Evolutionary conservation across 306 rosid species (phyloP), one percentile per base, ranked within the genome.

Genomic region (Castanospermum australe): DNA sequence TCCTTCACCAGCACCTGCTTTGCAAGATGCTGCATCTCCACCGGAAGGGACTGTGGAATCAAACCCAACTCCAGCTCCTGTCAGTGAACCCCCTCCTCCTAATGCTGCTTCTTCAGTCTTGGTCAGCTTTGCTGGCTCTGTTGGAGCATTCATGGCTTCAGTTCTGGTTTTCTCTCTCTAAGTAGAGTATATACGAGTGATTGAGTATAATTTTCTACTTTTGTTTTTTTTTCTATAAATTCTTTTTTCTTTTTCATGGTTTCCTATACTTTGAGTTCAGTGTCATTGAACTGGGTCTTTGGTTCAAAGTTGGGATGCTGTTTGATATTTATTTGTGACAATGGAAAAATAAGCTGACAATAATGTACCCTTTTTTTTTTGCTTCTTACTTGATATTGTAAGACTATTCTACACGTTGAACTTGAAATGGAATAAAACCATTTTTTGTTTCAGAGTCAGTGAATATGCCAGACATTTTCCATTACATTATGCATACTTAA

Each of bases 111-210:
- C 90, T 51, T 85, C 92, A 33, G 11, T 66, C 79, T 77, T 82
- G 66, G 38, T 88, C n/a, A 76, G 82, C 79, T 79, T 83, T 54
- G 73, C 87, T 36, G 87, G 88, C 50, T 83, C 78, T 83, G 20
- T 87, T 61, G 98, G 94, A 82, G 97, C 92, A n/a, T 75, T 90
- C 87, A 78, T 83, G 72, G 93, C 90, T 35, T 83, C 90, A 6
- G 78, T 87, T 74, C 70, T 88, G 65, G 14, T 82, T 63, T 83
- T 90, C 32, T 71, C 78, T 32, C 67, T 85, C 84, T 87, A 64
- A 79, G 69, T 65, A 71, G 25, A 72, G 51, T 54, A 22, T 36
- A 55, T 77, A 61, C 59, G 73, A 60, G 72, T 67, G 78, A 33
- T 35, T 75, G 56, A 45, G 79, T 61, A 52, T 21, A n/a, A 35